Base-by-base conservation (phyloP, 129 eudicot genomes). In the Flaveria linearis region DNA sequence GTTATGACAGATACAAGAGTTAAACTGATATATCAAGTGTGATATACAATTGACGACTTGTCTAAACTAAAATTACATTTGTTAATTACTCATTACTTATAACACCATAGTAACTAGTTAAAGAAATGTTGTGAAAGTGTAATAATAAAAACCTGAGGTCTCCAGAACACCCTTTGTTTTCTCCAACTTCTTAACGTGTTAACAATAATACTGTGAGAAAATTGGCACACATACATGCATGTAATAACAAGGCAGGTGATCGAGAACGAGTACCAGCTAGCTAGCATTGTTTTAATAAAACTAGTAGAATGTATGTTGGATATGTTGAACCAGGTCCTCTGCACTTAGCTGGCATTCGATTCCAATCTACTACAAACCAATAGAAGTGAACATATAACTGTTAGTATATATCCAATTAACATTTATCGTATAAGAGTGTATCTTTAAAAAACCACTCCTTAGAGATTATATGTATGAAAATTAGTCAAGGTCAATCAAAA, bases 261-360 rank as follows among this genome's bases (percentile, higher is more conserved):
- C 71, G 46, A 74, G 25, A 43, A 71, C 15, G 20, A 43, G 47
- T 43, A 43, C 9, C 47, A n/a, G n/a, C n/a, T n/a, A 53, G 7
- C 77, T 80, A 81, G 92, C 93, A 28, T 28, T 28, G 33, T 28
- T 28, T 28, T 28, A 28, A 28, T 3, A 28, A 28, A 28, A 28
- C 5, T 77, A 80, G 89, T 87, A 80, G 85, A 93, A 93, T 76
- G 92, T 88, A 64, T 84, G 91, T 81, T 90, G 98, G 83, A 93
- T 87, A 49, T 90, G 96, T 56, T 90, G 92, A 68, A 91, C 98
- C 30, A 93, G 87, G 52, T 93, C 98, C 56, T 90, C 92, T 7
- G 96, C 97, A 77, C 98, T 90, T 16, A 94, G 92, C 43, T 80
- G 87, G 93, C 98, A 94, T 69, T 87, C 97, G 73, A 94, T 87